phyloP scores from a whole-genome alignment of 202 grass and related monocot genomes.

The Musa balbisiana region DNA sequence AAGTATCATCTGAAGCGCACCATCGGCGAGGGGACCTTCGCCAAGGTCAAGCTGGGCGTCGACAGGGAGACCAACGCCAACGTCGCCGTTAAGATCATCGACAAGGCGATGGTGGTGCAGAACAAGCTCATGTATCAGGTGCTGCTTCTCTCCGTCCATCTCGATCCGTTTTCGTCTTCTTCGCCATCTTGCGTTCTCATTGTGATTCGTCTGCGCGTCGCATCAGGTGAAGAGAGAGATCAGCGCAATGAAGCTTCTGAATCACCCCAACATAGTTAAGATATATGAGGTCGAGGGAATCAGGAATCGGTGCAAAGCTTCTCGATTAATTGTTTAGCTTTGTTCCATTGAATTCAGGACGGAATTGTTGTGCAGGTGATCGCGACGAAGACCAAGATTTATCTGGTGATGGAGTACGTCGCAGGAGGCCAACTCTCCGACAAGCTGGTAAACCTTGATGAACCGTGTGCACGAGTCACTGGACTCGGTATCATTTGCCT shows the following conservation, averaged over 20 bases:
- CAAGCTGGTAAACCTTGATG: constrained; percentile 47
- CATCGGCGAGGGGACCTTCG: constrained; percentile 60
- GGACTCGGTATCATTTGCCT: no score
- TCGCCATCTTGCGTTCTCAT: not conserved
- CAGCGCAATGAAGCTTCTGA: constrained; percentile 53
- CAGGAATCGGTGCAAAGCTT: not conserved
- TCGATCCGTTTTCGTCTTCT: no score
- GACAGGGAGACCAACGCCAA: constrained; percentile 32
- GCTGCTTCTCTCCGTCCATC: not conserved
- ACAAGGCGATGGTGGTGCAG: constrained; percentile 42
- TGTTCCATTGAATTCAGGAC: not conserved
- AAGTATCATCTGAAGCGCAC: constrained; percentile 56
- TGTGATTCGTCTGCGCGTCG: not conserved
- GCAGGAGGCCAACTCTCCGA: constrained; percentile 56
- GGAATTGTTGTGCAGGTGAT: constrained; percentile 35
- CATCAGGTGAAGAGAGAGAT: constrained; percentile 66
- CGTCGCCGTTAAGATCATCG: constrained; percentile 61
- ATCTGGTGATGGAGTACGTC: constrained; percentile 76
- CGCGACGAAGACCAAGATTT: constrained; percentile 61
- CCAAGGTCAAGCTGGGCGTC: constrained; percentile 56
- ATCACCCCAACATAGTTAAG: constrained; percentile 67
- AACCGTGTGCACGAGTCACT: no score
- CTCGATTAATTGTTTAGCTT: not conserved
- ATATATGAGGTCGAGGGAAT: constrained; percentile 43
- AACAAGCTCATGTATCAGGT: constrained; percentile 63